Conservation (phyloP, 371 early-diverging fungal genomes). For the Mucor racemosus region DNA sequence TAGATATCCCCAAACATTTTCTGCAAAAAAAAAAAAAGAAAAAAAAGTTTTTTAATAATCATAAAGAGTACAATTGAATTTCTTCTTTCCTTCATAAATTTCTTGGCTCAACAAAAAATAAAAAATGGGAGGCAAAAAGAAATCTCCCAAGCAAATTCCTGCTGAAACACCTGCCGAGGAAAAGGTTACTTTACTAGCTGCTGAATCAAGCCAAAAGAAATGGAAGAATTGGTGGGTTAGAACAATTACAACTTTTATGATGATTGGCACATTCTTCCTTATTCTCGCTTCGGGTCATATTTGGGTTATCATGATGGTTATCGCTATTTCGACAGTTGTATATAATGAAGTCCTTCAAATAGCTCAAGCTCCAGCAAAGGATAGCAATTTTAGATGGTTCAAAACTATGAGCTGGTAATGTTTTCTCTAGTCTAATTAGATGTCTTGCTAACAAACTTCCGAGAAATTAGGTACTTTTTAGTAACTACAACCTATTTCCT, state of each 20-base stretch:
- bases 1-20: conserved; percentile 12
- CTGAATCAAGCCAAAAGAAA: conserved; percentile 57
- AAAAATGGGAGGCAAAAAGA: conserved; percentile 18
- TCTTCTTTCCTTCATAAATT: background rate
- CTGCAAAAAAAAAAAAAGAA: background rate
- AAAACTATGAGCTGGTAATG: conserved; percentile 85
- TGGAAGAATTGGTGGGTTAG: conserved; percentile 80
- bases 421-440: background rate
- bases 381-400: conserved; percentile 87
- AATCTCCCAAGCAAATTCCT: conserved; percentile 5
- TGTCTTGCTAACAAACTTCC: background rate
- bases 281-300: conserved; percentile 79
- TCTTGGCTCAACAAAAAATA: background rate
- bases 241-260: conserved; percentile 81
- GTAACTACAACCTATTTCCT: conserved; percentile 88
- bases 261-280: conserved; percentile 81
- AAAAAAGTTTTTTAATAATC: background rate
- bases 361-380: conserved; percentile 78
- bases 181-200: conserved; percentile 41
- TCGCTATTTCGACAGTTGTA: conserved; percentile 74
- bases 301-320: conserved; percentile 79
- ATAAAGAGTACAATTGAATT: background rate
- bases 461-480: conserved; percentile 71
- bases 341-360: conserved; percentile 89
- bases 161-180: background rate